Percentiles rank a stretch among this genome's conserved stretches.
Evolutionary conservation across 129 eudicot species (phyloP).

Genomic region (Chrysanthemum lavandulifolium): DNA sequence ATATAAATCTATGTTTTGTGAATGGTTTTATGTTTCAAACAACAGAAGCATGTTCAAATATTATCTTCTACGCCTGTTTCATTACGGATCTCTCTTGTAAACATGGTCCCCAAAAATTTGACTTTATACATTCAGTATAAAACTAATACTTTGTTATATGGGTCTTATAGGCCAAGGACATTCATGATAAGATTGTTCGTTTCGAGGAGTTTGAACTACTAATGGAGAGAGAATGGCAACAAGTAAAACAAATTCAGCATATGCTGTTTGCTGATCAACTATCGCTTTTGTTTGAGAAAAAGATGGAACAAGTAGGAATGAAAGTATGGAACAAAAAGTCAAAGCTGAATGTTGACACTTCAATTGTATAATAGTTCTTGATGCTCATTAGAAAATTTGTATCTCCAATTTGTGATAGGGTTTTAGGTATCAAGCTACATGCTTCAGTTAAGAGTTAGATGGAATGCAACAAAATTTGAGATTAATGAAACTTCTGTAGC

Average conservation of each 20-base stretch:
- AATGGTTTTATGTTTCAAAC: too few relatives aligned
- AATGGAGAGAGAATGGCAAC: slow-evolving; percentile 70
- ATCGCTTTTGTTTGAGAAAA: slow-evolving; percentile 53
- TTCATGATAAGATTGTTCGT: slow-evolving; percentile 54
- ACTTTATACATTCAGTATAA: not conserved
- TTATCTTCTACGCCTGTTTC: slow-evolving; percentile 5
- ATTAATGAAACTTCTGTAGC: slow-evolving; percentile 22
- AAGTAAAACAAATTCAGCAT: slow-evolving; percentile 60
- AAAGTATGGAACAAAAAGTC: slow-evolving; percentile 37
- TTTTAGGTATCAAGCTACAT: slow-evolving; percentile 12
- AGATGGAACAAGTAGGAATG: slow-evolving; percentile 40
- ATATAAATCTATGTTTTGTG: not conserved
- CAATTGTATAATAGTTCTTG: slow-evolving; percentile 18
- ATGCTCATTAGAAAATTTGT: slow-evolving; percentile 10
- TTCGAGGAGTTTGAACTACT: slow-evolving; percentile 72
- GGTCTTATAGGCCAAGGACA: slow-evolving; percentile 54
- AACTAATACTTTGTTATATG: not conserved
- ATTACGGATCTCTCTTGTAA: not conserved
- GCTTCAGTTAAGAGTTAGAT: slow-evolving; percentile 14
- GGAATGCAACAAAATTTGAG: slow-evolving; percentile 8
- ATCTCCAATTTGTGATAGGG: slow-evolving; percentile 26
- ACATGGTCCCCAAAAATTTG: not conserved
- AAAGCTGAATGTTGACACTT: slow-evolving; percentile 34
- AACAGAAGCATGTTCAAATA: not conserved
- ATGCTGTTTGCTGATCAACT: slow-evolving; percentile 70